Conservation (phyloP, 1,284 basidiomycete genomes). For the Apiotrichum gracile region DNA sequence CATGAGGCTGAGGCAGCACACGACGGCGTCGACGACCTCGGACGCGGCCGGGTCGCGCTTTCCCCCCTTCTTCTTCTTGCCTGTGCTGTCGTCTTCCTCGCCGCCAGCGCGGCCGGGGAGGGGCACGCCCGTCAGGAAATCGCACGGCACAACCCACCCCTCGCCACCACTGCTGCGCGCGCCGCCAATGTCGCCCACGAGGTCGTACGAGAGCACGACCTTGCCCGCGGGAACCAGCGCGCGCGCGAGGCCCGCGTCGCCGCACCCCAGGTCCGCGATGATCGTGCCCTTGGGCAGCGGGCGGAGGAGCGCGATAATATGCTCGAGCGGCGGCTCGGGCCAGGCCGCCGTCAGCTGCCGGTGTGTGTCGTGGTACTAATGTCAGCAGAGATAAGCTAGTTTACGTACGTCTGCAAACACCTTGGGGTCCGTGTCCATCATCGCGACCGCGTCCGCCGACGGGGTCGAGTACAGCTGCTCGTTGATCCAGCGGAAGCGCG, state of each 20-base stretch:
- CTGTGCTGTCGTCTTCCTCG: conserved; percentile 6
- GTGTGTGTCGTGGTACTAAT: conserved; percentile 84
- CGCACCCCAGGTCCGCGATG: conserved; percentile 91
- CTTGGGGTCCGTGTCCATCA: conserved; percentile 73
- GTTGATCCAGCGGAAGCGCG: conserved; percentile 84
- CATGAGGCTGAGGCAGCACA: conserved; percentile 95
- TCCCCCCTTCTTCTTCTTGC: conserved; percentile 12
- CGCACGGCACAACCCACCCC: conserved; percentile 68
- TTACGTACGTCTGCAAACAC: conserved; percentile 67
- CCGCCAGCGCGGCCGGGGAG: conserved; percentile 68
- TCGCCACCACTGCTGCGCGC: conserved; percentile 16
- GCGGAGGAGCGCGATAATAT: conserved; percentile 59
- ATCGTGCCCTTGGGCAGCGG: conserved; percentile 62
- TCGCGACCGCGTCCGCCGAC: conserved; percentile 63
- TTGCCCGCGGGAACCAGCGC: conserved; percentile 63
- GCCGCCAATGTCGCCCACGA: conserved; percentile 57
- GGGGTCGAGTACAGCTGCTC: conserved; percentile 78
- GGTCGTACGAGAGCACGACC: conserved; percentile 70
- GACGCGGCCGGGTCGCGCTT: conserved; percentile 16
- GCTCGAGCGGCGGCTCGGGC: conserved; percentile 81
- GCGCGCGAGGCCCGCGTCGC: conserved; percentile 82
- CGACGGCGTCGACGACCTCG: conserved; percentile 77
- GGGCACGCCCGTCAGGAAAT: conserved; percentile 67
- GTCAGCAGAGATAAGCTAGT: background rate
- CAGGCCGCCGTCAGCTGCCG: conserved; percentile 80